These are phyloP conservation scores for Alternaria triticimaculans DNA, from an alignment of 2,329 filamentous ascomycete species.

Conservation along the genomic window DNA sequence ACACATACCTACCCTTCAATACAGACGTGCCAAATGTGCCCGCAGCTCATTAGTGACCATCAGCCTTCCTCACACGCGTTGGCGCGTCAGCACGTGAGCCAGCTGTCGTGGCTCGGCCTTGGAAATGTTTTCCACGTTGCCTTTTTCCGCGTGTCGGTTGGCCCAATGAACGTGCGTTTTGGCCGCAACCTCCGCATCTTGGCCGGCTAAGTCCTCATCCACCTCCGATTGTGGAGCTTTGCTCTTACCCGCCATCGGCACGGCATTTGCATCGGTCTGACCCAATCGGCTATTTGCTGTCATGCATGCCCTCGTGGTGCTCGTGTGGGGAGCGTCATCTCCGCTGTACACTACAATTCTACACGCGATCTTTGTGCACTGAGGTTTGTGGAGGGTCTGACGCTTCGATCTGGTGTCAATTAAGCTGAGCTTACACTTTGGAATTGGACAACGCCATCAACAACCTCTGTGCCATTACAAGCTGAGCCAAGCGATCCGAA, in stretches of 20 bases:
- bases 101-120: neutral
- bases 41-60: too few relatives aligned
- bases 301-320: conserved; percentile 31
- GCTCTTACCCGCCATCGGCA: conserved; percentile 39
- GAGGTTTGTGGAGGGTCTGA: conserved; percentile 22
- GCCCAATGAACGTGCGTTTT: conserved; percentile 21
- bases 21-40: neutral
- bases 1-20: neutral
- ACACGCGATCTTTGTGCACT: conserved; percentile 10
- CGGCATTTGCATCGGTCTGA: conserved; percentile 43
- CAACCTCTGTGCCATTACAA: neutral
- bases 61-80: neutral
- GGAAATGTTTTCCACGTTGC: conserved; percentile 30
- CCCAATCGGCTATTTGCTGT: conserved; percentile 29
- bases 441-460: neutral
- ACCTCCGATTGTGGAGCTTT: conserved; percentile 30
- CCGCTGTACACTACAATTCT: conserved; percentile 19
- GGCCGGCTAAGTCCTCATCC: conserved; percentile 39
- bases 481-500: neutral
- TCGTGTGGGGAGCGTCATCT: conserved; percentile 42
- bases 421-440: conserved; percentile 1
- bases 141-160: conserved; percentile 11
- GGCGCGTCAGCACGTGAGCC: conserved; percentile 10
- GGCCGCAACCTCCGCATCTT: conserved; percentile 20
- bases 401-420: conserved; percentile 10